Evolutionary conservation across 2,329 filamentous ascomycete genomes (phyloP), one percentile per base, ranked within the genome.

Genomic region (Nigrospora oryzae): DNA sequence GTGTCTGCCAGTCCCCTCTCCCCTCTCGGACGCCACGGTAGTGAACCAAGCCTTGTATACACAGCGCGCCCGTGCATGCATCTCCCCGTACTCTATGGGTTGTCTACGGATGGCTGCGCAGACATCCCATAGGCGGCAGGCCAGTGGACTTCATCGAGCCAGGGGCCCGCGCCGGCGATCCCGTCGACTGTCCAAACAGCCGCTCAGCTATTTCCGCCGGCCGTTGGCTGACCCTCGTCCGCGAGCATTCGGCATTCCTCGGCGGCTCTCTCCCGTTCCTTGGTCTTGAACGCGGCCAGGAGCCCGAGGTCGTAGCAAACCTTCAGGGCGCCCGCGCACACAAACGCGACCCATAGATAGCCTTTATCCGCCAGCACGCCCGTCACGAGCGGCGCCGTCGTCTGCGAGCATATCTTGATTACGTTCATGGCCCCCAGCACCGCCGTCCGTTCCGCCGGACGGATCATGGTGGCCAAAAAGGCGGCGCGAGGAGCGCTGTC

Each of bases 381-480:
- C 0, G 83, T 85, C 16, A 84, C 65, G 0, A 79, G 58, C 0
- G 83, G 81, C 0, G 83, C 84, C 1, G 77, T 55, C 46, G 76
- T 82, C 58, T 83, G 76, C 6, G 74, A 70, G 5, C 72, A 65
- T 0, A 83, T 88, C 62, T 85, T 86, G 30, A 83, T 74, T 1
- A 83, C 77, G 51, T 86, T 87, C 4, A 86, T 69, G 0, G 81
- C 66, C 0, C 84, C 85, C 76, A 89, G 81, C 10, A 86, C 76
- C 0, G 82, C 81, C 0, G 84, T 89, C 1, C 85, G 73, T 60
- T 88, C 84, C 3, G 70, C 66, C 0, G 82, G 74, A 11, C 77
- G 72, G 4, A 89, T 70, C 0, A 81, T 74, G 2, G 80, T 77
- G 0, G 84, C 77, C 2, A 89, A 61, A 57, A 89, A 89, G 0